A percentile compares a stretch with the other conserved stretches of the same genome.
These are phyloP conservation scores for Syzygium jambos DNA, from an alignment of 345 rosid species.

Conservation along the genomic window DNA sequence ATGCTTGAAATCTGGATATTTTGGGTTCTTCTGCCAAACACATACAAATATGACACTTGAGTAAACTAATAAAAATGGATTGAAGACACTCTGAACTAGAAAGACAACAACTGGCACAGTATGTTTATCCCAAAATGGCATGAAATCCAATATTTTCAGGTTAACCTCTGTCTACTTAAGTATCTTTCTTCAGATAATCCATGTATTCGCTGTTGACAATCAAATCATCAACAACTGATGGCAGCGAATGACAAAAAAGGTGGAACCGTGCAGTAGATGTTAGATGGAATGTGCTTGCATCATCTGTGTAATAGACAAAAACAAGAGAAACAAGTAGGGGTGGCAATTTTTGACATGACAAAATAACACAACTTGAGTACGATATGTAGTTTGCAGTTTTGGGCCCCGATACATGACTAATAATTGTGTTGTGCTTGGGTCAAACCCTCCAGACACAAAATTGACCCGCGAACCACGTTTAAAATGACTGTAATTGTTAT, in stretches of 20 bases:
- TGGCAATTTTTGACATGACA: not conserved
- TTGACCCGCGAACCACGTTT: not conserved
- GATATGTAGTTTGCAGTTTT: not conserved
- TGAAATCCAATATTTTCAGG: too few species aligned
- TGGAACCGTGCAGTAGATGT: not conserved
- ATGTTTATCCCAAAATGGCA: too few species aligned
- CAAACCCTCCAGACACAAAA: not conserved
- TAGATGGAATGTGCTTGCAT: not conserved
- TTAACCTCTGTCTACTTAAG: too few species aligned
- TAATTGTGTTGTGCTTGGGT: not conserved
- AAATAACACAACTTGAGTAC: not conserved
- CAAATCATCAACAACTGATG: not conserved
- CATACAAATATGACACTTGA: not conserved
- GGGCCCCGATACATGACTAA: not conserved
- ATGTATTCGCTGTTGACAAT: not conserved
- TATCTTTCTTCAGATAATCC: not conserved
- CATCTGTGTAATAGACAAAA: not conserved
- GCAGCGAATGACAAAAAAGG: not conserved
- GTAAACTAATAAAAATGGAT: not conserved
- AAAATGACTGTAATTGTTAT: not conserved
- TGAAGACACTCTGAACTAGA: not conserved
- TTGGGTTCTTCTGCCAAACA: conserved; percentile 42
- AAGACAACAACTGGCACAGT: not conserved
- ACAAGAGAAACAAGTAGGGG: not conserved
- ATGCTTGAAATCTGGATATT: conserved; percentile 66